Conservation (phyloP, 352 stramenopile genomes). For the Globisporangium cystogenes region DNA sequence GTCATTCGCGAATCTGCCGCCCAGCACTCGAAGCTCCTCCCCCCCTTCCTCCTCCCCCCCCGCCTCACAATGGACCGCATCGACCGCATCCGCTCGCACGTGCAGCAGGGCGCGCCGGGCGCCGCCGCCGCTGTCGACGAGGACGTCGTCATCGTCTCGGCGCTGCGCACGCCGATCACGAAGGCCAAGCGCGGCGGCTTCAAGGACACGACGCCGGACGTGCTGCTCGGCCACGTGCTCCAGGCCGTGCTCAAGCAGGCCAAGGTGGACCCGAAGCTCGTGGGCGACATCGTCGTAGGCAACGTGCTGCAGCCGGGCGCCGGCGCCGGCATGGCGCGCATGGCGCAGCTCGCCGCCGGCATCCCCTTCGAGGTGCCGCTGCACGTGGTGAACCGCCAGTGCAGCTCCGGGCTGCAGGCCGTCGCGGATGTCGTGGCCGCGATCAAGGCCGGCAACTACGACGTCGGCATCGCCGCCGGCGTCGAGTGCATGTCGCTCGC, state of each 20-base stretch:
- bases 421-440: conserved; percentile 63
- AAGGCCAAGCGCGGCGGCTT: conserved; percentile 86
- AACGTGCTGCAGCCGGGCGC: conserved; percentile 85
- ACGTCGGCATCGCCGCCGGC: conserved; percentile 80
- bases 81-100: conserved; percentile 64
- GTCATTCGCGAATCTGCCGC: neutral
- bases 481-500: conserved; percentile 86
- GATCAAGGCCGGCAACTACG: conserved; percentile 84
- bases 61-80: conserved; percentile 53
- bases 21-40: neutral
- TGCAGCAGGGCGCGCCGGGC: conserved; percentile 26
- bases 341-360: conserved; percentile 68
- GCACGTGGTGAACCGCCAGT: conserved; percentile 83
- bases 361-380: conserved; percentile 77
- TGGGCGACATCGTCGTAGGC: conserved; percentile 81
- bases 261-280: conserved; percentile 68
- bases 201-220: conserved; percentile 90
- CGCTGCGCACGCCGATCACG: conserved; percentile 81
- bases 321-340: conserved; percentile 71
- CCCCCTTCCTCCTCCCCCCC: neutral
- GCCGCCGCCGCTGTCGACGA: conserved; percentile 30
- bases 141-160: conserved; percentile 83
- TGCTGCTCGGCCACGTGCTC: conserved; percentile 84
- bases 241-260: conserved; percentile 76
- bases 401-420: conserved; percentile 82